Conservation (phyloP, 1,139 yeast genomes). For the Kodamaea sp. region DNA sequence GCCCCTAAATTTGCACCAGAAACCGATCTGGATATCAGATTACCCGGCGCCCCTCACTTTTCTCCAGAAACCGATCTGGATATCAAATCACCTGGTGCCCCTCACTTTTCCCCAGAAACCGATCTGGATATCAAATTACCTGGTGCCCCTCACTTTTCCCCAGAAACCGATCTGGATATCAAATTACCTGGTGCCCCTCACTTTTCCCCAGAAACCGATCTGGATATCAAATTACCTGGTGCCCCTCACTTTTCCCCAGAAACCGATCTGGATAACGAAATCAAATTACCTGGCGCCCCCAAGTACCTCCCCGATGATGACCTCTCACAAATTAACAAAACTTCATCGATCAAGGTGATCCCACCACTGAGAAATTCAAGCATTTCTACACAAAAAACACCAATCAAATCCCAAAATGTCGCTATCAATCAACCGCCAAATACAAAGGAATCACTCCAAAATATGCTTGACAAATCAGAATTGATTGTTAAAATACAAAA, state of each 20-base stretch:
- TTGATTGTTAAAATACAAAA: constrained; percentile 70
- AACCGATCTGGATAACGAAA: constrained; percentile 14
- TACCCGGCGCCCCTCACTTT: constrained; percentile 23
- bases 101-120: constrained; percentile 4
- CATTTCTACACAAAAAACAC: not conserved
- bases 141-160: constrained; percentile 1
- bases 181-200: not conserved
- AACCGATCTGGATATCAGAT: constrained; percentile 8
- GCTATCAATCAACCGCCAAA: constrained; percentile 11
- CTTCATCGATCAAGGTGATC: constrained; percentile 38
- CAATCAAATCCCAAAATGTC: not conserved
- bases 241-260: constrained; percentile 28
- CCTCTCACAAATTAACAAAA: constrained; percentile 34
- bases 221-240: constrained; percentile 18
- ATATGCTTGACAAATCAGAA: constrained; percentile 57
- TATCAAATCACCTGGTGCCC: constrained; percentile 11
- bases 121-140: not conserved
- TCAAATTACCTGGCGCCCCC: constrained; percentile 43
- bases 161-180: not conserved
- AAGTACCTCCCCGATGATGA: constrained; percentile 42
- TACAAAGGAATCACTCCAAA: constrained; percentile 44
- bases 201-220: not conserved
- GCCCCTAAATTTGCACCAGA: not conserved
- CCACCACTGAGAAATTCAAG: constrained; percentile 19
- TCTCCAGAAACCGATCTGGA: constrained; percentile 25